Evolutionary conservation across 805 yeast species (phyloP).

Genomic region (Cyberlindnera nakhonratchasimensis): DNA sequence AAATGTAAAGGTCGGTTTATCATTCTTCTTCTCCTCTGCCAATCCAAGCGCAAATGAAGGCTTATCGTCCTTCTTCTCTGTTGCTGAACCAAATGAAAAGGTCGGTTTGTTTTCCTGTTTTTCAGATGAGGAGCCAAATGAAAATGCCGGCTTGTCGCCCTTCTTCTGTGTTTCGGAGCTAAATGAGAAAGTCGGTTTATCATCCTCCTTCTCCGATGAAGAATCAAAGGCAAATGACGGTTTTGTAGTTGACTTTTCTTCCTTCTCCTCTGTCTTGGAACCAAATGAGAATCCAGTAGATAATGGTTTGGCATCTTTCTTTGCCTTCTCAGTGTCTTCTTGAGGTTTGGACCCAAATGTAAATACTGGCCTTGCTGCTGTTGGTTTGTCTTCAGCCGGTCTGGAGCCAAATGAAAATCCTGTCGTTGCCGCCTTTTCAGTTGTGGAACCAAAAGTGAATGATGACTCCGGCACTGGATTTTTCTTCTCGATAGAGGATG

Average conservation of each 20-base stretch:
- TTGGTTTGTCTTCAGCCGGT: background rate
- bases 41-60: no score
- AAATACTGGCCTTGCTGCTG: conserved; percentile 9
- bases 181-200: conserved; percentile 8
- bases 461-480: conserved; percentile 5
- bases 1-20: conserved; percentile 10
- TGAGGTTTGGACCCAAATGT: conserved; percentile 10
- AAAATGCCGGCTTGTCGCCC: conserved; percentile 10
- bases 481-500: background rate
- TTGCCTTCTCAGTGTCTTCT: conserved; percentile 3
- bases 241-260: background rate
- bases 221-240: conserved; percentile 3
- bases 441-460: conserved; percentile 13
- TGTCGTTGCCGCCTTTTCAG: conserved; percentile 4
- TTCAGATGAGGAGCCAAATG: conserved; percentile 11
- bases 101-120: conserved; percentile 4
- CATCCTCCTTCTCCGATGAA: conserved; percentile 1
- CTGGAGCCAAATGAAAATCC: background rate
- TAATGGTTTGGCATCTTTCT: background rate
- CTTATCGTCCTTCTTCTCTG: conserved; percentile 14
- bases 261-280: conserved; percentile 5
- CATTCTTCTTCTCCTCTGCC: conserved; percentile 5
- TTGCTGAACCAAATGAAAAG: conserved; percentile 8
- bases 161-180: conserved; percentile 10
- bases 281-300: conserved; percentile 8